Percentiles rank a stretch among this genome's conserved stretches.
These are phyloP conservation scores for Vitis cinerea DNA, from an alignment of 164 flowering plant species.

Conservation along the genomic window DNA sequence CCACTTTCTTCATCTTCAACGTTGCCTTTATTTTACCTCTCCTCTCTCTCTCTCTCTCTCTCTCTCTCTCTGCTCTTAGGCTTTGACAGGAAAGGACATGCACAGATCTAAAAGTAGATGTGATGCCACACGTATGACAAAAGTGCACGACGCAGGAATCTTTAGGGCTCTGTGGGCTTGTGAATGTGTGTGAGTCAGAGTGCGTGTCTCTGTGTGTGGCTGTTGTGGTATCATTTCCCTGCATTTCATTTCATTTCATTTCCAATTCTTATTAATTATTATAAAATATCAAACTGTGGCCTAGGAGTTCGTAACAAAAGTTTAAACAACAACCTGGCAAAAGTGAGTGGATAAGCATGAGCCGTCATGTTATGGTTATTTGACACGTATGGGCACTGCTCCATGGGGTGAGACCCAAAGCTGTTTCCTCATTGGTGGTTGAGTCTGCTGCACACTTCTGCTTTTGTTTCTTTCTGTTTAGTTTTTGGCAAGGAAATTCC, in stretches of 20 bases:
- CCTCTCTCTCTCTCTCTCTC: not conserved
- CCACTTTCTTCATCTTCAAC: not conserved
- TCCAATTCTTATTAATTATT: too few relatives aligned
- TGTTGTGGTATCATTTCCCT: too few relatives aligned
- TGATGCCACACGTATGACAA: constrained; percentile 32
- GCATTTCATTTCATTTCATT: too few relatives aligned
- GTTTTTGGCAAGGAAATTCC: not conserved
- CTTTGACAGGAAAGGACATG: constrained; percentile 15
- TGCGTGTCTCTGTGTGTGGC: too few relatives aligned
- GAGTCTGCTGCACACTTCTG: not conserved
- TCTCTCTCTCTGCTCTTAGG: not conserved
- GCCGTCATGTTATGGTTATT: not conserved
- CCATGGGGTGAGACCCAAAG: not conserved
- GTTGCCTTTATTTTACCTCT: not conserved
- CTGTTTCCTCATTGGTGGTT: not conserved
- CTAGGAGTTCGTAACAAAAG: constrained; percentile 1
- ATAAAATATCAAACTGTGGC: not conserved
- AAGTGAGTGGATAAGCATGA: not conserved
- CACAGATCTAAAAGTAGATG: constrained; percentile 24
- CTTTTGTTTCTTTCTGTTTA: not conserved
- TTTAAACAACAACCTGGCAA: not conserved
- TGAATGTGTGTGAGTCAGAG: constrained; percentile 2
- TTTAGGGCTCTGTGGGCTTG: constrained; percentile 14
- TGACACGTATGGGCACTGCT: not conserved
- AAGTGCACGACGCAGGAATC: constrained; percentile 32